A percentile compares a stretch with the other conserved stretches of the same genome.
Conservation (phyloP, 768 basidiomycete species). For the Termitomyces sp. region DNA sequence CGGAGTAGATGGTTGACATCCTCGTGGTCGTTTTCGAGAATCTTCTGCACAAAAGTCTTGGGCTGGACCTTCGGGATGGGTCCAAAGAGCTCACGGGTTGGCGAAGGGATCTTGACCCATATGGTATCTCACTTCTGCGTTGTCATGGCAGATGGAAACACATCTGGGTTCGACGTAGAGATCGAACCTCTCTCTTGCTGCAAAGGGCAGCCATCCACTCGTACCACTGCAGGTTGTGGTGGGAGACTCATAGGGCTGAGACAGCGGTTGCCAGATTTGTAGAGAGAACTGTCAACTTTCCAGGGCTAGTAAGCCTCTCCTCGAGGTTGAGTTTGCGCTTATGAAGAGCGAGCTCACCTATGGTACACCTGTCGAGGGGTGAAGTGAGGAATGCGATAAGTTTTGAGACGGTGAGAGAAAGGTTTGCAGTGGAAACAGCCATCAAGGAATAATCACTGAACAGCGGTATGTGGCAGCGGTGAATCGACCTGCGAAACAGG, state of each 20-base stretch:
- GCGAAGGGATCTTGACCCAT: conserved; percentile 56
- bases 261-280: conserved; percentile 73
- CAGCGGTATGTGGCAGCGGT: conserved; percentile 18
- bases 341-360: conserved; percentile 55
- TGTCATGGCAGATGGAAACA: conserved; percentile 60
- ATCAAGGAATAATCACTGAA: conserved; percentile 28
- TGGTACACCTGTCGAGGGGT: conserved; percentile 47
- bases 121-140: conserved; percentile 31
- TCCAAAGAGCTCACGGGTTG: conserved; percentile 22
- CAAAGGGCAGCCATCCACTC: conserved; percentile 76
- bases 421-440: conserved; percentile 36
- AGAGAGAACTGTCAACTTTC: conserved; percentile 62
- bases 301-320: no score
- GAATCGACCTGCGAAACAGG: conserved; percentile 66
- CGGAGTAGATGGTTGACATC: conserved; percentile 74
- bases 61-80: conserved; percentile 12
- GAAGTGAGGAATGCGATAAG: conserved; percentile 73
- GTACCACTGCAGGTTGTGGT: conserved; percentile 71
- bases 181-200: conserved; percentile 65
- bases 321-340: conserved; percentile 70
- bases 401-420: conserved; percentile 70
- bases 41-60: conserved; percentile 73
- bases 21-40: conserved; percentile 67
- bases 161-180: conserved; percentile 80
- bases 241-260: conserved; percentile 67